phyloP scores from a whole-genome alignment of 306 rosid genomes.

The Luffa acutangula region DNA sequence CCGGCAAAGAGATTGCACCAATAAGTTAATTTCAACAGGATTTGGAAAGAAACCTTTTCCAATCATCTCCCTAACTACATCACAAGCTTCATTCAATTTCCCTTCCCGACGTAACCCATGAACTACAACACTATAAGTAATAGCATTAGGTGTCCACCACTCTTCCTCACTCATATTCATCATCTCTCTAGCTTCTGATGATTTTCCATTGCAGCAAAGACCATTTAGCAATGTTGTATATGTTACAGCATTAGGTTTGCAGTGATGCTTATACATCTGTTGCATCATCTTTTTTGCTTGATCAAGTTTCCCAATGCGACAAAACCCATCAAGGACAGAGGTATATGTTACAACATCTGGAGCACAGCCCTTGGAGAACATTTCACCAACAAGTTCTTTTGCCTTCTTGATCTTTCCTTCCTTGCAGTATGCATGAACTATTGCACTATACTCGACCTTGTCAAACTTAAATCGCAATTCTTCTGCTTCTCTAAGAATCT shows the following conservation, averaged over 20 bases:
- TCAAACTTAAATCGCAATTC: slow-evolving; percentile 51
- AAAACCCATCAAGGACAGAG: slow-evolving; percentile 60
- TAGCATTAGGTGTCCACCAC: slow-evolving; percentile 79
- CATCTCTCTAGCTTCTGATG: slow-evolving; percentile 74
- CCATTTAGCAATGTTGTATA: slow-evolving; percentile 71
- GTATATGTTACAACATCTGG: slow-evolving; percentile 90
- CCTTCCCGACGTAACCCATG: slow-evolving; percentile 81
- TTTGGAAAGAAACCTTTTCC: slow-evolving; percentile 54
- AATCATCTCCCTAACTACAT: slow-evolving; percentile 54
- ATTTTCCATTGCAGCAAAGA: slow-evolving; percentile 67
- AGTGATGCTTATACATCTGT: slow-evolving; percentile 76
- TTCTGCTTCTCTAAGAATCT: slow-evolving; percentile 67
- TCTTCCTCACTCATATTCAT: slow-evolving; percentile 62
- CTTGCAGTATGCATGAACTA: slow-evolving; percentile 72
- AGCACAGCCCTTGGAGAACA: slow-evolving; percentile 55
- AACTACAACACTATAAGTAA: slow-evolving; percentile 63
- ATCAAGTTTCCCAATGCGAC: slow-evolving; percentile 61
- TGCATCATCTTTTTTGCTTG: slow-evolving; percentile 79
- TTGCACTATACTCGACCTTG: slow-evolving; percentile 76
- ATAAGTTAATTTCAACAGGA: slow-evolving; percentile 72
- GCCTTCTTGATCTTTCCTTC: slow-evolving; percentile 48
- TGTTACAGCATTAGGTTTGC: slow-evolving; percentile 73
- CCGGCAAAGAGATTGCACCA: slow-evolving; percentile 56
- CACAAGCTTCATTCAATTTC: slow-evolving; percentile 67
- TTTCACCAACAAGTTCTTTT: slow-evolving; percentile 52